Percentiles rank a stretch among this genome's conserved stretches.
phyloP scores from a whole-genome alignment of 2,329 filamentous ascomycete species.

The Lasiodiplodia theobromae region DNA sequence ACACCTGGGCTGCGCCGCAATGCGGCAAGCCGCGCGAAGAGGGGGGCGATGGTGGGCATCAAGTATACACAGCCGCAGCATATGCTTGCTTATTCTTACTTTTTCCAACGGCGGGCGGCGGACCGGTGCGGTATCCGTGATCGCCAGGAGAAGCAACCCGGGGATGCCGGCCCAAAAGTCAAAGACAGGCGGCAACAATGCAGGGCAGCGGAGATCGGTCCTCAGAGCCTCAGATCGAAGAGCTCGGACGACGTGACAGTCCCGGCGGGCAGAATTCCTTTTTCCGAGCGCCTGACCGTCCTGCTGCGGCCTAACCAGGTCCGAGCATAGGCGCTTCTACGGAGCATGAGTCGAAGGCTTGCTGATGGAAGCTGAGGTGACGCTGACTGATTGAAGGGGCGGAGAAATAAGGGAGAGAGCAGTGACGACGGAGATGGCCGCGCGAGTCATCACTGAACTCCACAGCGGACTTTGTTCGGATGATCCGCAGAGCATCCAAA shows the following conservation, averaged over 20 bases:
- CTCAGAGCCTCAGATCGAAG: constrained; percentile 20
- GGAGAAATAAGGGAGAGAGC: neutral
- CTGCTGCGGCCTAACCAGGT: neutral
- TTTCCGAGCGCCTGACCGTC: neutral
- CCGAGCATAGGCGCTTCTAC: constrained; percentile 5
- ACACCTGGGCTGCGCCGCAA: neutral
- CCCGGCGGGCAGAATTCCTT: neutral
- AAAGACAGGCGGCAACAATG: neutral
- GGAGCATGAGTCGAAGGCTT: constrained; percentile 1
- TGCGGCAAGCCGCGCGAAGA: neutral
- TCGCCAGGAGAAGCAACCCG: neutral
- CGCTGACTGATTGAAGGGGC: neutral
- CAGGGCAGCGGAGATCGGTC: constrained; percentile 6
- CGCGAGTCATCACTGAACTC: neutral
- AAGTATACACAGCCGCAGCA: neutral
- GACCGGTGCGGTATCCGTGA: neutral
- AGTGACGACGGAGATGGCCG: neutral
- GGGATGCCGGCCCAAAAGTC: constrained; percentile 29
- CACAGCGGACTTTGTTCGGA: constrained; percentile 24
- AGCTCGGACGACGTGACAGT: neutral
- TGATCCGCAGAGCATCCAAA: neutral
- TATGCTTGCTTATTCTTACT: neutral
- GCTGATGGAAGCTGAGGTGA: neutral
- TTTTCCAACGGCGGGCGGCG: neutral
- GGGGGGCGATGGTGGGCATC: neutral